Base-by-base conservation (phyloP, 306 rosid genomes). In the Fragaria iinumae region DNA sequence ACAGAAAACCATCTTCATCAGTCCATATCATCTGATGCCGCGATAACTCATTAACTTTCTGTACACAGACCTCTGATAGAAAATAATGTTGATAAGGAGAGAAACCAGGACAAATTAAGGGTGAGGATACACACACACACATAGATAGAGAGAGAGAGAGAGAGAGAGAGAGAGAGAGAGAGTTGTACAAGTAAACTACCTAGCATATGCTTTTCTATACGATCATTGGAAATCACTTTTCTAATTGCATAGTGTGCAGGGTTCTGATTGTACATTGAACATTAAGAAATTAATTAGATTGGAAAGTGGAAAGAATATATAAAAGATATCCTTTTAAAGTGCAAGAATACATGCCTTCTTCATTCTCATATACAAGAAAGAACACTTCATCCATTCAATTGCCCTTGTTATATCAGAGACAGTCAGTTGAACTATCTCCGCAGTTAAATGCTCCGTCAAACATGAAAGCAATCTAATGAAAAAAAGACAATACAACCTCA, bases 321-420 rank as follows among this genome's bases (percentile, higher is more conserved):
- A 64, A 11, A 71, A 18, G 44, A 75, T 65, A 79, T 79, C 63
- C 29, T 50, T 13, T 73, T 27, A 27, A 20, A 77, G 65, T 76
- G 60, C 7, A 36, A 27, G 72, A 39, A 69, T 70, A 77, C 89
- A 23, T 84, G 80, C 98, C 97, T 75, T 92, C 86, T 90, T 88
- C 96, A 94, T 94, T 86, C 98, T 85, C 64, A 94, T 88, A 69
- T 88, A 94, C 88, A 92, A 84, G 83, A 84, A 94, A 27, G 98
- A 94, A 80, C 87, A 90, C 82, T 94, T 88, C 86, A 94, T 85
- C 98, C 98, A 94, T 81, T 94, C 98, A 84, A 94, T 90, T 85
- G 96, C 98, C 74, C 81, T 91, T 48, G 96, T 86, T 81, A 94
- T 92, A 80, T 94, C 95, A 65, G 97, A 80, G 83, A 92, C 84